These are phyloP conservation scores for Fulvia fulva DNA, from an alignment of 2,329 filamentous ascomycete genomes.

Conservation along the genomic window DNA sequence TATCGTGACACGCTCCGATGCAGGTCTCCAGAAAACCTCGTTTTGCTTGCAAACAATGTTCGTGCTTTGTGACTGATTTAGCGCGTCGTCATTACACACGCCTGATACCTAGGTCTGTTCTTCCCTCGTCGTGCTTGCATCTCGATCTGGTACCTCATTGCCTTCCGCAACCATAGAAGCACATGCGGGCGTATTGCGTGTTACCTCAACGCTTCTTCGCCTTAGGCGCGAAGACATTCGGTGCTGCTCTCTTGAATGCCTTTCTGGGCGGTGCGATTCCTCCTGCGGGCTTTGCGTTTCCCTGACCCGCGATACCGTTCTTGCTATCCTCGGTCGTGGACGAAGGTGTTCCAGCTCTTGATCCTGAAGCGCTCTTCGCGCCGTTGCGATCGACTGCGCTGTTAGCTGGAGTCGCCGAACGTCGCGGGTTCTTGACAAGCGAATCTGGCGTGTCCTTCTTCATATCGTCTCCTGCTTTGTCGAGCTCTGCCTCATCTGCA, in stretches of 20 bases:
- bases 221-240: neutral
- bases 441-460: neutral
- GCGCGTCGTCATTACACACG: neutral
- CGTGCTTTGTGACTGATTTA: neutral
- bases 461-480: neutral
- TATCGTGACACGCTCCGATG: neutral
- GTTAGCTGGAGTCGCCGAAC: neutral
- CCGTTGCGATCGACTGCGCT: neutral
- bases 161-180: neutral
- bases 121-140: neutral
- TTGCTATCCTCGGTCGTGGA: neutral
- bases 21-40: neutral
- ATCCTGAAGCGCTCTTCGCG: slow-evolving; percentile 5
- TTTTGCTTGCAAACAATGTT: neutral
- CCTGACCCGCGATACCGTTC: slow-evolving; percentile 2
- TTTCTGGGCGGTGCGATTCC: slow-evolving; percentile 5
- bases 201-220: neutral
- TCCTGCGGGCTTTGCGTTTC: neutral
- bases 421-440: neutral
- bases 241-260: slow-evolving; percentile 7
- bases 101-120: neutral
- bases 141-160: neutral
- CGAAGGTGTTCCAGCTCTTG: slow-evolving; percentile 23
- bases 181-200: neutral
- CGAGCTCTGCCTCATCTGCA: slow-evolving; percentile 11